A percentile compares a stretch with the other conserved stretches of the same genome.
Evolutionary conservation across 2,329 filamentous ascomycete species (phyloP).

Genomic region (Aspergillus pseudonomiae): DNA sequence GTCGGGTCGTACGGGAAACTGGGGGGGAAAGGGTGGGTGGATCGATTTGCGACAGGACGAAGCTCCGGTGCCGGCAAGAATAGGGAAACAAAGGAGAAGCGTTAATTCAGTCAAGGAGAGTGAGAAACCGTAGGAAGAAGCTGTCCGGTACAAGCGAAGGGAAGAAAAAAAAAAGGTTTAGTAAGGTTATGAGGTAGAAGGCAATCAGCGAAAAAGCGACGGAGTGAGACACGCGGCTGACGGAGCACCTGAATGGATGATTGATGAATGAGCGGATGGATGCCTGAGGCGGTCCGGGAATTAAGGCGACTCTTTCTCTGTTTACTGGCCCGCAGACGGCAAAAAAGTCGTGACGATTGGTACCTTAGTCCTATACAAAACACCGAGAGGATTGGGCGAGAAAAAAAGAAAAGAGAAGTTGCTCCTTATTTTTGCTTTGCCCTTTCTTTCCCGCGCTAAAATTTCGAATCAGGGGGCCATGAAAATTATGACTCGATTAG

Average conservation of each 20-base stretch:
- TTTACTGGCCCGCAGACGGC: not conserved
- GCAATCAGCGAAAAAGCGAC: not conserved
- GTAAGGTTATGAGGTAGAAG: not conserved
- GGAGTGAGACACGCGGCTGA: slow-evolving; percentile 5
- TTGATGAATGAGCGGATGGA: slow-evolving; percentile 2
- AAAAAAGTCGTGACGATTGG: not conserved
- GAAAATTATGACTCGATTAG: slow-evolving; percentile 3
- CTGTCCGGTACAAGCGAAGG: not conserved
- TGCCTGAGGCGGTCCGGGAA: slow-evolving; percentile 1
- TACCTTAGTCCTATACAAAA: not conserved
- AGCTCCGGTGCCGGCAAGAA: not conserved
- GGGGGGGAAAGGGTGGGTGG: not conserved
- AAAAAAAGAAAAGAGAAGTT: not conserved
- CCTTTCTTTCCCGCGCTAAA: not conserved
- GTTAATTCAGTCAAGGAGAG: not conserved
- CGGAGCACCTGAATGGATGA: not conserved
- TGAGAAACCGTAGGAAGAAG: not conserved
- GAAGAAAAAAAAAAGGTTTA: not conserved
- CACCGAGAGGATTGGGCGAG: not conserved
- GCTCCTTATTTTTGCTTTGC: not conserved
- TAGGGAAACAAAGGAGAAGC: not conserved
- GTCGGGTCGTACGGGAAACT: slow-evolving; percentile 5
- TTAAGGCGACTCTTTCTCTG: not conserved
- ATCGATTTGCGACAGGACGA: slow-evolving; percentile 3
- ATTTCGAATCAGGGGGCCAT: slow-evolving; percentile 1